Conservation (phyloP, 495 filamentous ascomycete genomes). For the Tuber magnatum region DNA sequence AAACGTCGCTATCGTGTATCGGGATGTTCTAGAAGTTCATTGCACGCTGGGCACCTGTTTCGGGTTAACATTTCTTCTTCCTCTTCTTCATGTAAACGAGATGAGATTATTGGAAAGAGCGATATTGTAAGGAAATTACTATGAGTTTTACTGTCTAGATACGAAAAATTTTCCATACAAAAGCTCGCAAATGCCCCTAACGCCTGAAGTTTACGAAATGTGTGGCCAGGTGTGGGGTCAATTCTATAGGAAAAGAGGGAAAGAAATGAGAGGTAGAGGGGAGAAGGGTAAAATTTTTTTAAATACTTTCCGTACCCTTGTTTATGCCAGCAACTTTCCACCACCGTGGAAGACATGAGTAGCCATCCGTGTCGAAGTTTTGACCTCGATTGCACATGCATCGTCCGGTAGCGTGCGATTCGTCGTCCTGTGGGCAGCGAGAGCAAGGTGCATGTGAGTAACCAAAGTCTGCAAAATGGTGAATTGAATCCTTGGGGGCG, state of each 20-base stretch:
- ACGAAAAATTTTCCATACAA: not conserved
- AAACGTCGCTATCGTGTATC: not conserved
- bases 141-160: not conserved
- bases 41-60: not conserved
- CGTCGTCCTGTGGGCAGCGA: slow-evolving; percentile 38
- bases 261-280: not conserved
- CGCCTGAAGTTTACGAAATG: not conserved
- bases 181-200: not conserved
- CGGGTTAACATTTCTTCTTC: not conserved
- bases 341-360: slow-evolving; percentile 37
- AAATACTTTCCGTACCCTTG: slow-evolving; percentile 17
- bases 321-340: slow-evolving; percentile 34
- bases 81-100: not conserved
- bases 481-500: slow-evolving; percentile 45
- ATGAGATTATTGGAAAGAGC: not conserved
- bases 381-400: slow-evolving; percentile 28
- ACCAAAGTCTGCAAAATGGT: slow-evolving; percentile 52
- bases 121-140: not conserved
- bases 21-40: not conserved
- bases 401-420: slow-evolving; percentile 27
- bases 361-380: slow-evolving; percentile 34
- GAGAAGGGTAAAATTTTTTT: no score
- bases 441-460: slow-evolving; percentile 41
- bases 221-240: not conserved
- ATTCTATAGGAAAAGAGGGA: not conserved